Evolutionary conservation across 1,139 yeast genomes (phyloP).

Genomic region (Debaryomycetaceae sp.): DNA sequence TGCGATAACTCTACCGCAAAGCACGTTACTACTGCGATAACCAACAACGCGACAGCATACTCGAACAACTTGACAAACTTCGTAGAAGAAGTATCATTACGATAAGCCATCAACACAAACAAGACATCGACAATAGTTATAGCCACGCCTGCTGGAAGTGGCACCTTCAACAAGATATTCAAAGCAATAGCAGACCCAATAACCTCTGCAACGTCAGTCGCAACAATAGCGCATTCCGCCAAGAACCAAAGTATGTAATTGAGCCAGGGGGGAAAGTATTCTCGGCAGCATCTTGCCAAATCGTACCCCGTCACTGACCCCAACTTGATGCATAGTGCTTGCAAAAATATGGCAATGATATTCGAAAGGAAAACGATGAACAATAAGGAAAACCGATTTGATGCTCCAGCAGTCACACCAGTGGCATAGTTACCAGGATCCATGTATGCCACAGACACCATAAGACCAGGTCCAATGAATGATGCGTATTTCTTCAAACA

Average conservation of each 20-base stretch:
- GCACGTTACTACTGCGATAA: constrained; percentile 67
- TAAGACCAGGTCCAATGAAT: constrained; percentile 75
- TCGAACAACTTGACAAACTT: constrained; percentile 65
- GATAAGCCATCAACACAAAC: constrained; percentile 69
- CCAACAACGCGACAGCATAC: constrained; percentile 60
- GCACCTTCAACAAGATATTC: constrained; percentile 63
- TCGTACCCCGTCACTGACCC: constrained; percentile 83
- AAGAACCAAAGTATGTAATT: constrained; percentile 57
- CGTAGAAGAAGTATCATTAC: constrained; percentile 64
- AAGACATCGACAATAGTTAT: constrained; percentile 71
- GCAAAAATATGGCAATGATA: constrained; percentile 70
- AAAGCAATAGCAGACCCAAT: constrained; percentile 85
- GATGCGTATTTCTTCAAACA: constrained; percentile 41
- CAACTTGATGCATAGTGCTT: constrained; percentile 65
- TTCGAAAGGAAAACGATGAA: constrained; percentile 68
- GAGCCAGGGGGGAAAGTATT: constrained; percentile 58
- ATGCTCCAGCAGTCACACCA: constrained; percentile 74
- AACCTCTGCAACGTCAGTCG: constrained; percentile 85
- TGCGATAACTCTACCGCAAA: constrained; percentile 65
- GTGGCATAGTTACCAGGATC: constrained; percentile 88
- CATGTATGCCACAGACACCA: constrained; percentile 77
- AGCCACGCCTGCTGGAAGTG: constrained; percentile 75
- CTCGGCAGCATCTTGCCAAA: constrained; percentile 66
- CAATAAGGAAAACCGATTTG: constrained; percentile 57
- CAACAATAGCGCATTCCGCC: constrained; percentile 78